Base-by-base conservation (phyloP, 345 rosid genomes). In the Microcos paniculata region DNA sequence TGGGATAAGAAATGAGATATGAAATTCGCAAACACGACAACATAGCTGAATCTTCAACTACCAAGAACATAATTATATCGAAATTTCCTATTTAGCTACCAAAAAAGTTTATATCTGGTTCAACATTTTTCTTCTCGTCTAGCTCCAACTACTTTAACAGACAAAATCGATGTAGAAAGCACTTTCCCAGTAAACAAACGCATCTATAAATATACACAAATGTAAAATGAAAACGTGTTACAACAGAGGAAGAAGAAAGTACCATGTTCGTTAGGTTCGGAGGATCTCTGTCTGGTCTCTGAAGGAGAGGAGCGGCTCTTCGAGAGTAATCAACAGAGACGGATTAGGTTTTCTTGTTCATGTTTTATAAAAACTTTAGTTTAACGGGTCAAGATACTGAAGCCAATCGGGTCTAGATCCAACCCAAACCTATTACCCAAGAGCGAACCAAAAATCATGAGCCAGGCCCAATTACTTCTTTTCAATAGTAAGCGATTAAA, bases 121-220 rank as follows among this genome's bases (percentile, higher is more conserved):
- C 53, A 26, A 67, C 3, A 3, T 45, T 52, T 52, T 68, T 16
- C 35, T 57, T 57, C 38, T 48, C 3, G 38, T 0, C 16, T 8
- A 4, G 42, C 72, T 45, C 53, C 55, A 8, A 45, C 53, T 68
- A 28, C 21, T 67, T 23, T 31, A 69, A 48, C 19, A 13, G 3
- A 51, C 19, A 28, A 5, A n/a, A 69, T 0, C 2, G 30, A 2
- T 51, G 35, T 4, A n/a, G 43, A 49, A 19, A 5, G 11, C 28
- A 51, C 31, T 51, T 69, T 51, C 73, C 6, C 45, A 51, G 28
- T 58, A 70, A 70, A 70, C 73, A 51, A 51, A 31, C 73, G 31
- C 16, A 31, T 10, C 43, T 18, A 70, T 4, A 33, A 8, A n/a
- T 6, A 51, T 70, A 30, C 43, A 8, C 9, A 70, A 16, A 14